These are phyloP conservation scores for Clarireedia homoeocarpa DNA, from an alignment of 2,329 filamentous ascomycete genomes.

Conservation along the genomic window DNA sequence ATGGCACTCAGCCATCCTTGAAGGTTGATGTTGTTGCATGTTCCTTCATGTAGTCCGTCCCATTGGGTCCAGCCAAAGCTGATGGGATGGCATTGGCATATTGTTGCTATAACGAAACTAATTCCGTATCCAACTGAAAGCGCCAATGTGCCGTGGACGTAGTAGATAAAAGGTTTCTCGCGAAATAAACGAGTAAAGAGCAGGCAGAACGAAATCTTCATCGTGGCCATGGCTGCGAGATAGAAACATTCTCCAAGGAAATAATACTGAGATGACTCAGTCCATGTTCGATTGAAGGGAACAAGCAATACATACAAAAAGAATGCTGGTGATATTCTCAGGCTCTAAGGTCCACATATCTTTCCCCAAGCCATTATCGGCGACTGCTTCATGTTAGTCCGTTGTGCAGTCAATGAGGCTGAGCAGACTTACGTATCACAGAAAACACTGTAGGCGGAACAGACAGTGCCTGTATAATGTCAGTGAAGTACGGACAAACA, in stretches of 20 bases:
- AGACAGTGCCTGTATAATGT: background rate
- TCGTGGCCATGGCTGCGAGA: constrained; percentile 7
- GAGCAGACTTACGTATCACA: background rate
- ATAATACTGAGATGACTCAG: constrained; percentile 3
- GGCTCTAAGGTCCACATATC: constrained; percentile 5
- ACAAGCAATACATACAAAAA: background rate
- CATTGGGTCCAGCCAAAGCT: constrained; percentile 44
- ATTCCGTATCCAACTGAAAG: constrained; percentile 25
- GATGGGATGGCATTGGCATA: constrained; percentile 37
- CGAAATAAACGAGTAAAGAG: constrained; percentile 50
- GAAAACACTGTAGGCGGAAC: background rate
- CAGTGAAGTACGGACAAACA: background rate
- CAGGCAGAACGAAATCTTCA: constrained; percentile 42
- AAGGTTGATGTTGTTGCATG: constrained; percentile 41
- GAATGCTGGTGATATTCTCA: constrained; percentile 4
- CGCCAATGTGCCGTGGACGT: constrained; percentile 20
- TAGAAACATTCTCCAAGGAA: constrained; percentile 10
- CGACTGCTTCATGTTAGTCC: background rate
- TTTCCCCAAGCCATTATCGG: constrained; percentile 7
- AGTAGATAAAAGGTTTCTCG: constrained; percentile 26
- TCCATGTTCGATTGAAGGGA: background rate
- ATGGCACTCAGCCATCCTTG: constrained; percentile 43
- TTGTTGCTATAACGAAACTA: constrained; percentile 1
- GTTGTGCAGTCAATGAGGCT: background rate
- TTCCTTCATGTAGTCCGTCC: constrained; percentile 38